phyloP scores from a whole-genome alignment of 805 yeast genomes.

The Lachancea fermentati region DNA sequence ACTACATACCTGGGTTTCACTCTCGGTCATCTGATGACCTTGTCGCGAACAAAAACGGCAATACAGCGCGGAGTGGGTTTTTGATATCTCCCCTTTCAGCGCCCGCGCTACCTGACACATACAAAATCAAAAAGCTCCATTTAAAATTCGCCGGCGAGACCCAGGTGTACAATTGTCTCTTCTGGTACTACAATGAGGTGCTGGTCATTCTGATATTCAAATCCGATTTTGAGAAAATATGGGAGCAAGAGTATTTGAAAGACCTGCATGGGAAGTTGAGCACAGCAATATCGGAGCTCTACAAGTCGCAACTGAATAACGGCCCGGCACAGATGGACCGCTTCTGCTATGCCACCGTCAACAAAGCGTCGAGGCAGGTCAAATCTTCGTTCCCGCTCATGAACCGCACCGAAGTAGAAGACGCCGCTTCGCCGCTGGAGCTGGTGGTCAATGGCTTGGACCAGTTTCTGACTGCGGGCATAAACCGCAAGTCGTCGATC shows the following conservation, averaged over 20 bases:
- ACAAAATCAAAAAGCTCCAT: conserved; percentile 19
- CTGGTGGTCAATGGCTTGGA: conserved; percentile 27
- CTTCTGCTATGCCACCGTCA: conserved; percentile 22
- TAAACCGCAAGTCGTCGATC: conserved; percentile 10
- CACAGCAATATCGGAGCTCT: conserved; percentile 20
- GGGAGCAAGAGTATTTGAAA: conserved; percentile 26
- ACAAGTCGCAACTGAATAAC: conserved; percentile 7
- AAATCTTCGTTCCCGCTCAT: conserved; percentile 26
- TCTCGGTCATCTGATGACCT: background rate
- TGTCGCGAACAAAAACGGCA: background rate
- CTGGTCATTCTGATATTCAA: conserved; percentile 25
- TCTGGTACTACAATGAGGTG: conserved; percentile 29
- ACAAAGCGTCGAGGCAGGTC: conserved; percentile 11
- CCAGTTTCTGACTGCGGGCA: conserved; percentile 7
- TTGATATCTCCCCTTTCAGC: conserved; percentile 28
- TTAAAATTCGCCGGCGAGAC: conserved; percentile 14
- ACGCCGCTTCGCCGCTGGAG: conserved; percentile 15
- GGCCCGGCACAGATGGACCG: background rate
- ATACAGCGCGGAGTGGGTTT: conserved; percentile 21
- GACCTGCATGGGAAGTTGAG: conserved; percentile 21
- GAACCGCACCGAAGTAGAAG: conserved; percentile 6
- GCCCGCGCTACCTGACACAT: conserved; percentile 20
- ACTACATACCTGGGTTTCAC: conserved; percentile 26
- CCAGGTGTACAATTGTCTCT: conserved; percentile 18
- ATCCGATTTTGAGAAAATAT: conserved; percentile 20